phyloP scores from a whole-genome alignment of 2,329 filamentous ascomycete genomes.

The Fusarium tjaetaba region DNA sequence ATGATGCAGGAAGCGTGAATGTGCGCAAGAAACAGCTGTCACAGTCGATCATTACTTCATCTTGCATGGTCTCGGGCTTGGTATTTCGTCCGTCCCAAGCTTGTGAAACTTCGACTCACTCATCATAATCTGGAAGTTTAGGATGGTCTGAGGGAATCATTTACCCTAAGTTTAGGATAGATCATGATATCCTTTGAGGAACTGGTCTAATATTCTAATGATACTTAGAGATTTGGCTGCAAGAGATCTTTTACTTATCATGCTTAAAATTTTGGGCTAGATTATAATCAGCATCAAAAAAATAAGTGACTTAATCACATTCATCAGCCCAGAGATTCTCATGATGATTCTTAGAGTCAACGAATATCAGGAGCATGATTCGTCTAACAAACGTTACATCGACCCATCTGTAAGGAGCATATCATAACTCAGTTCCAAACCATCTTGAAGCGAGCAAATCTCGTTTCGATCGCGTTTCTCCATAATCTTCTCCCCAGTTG shows the following conservation, averaged over 20 bases:
- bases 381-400: conserved; percentile 5
- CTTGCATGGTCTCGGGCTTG: not conserved
- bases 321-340: not conserved
- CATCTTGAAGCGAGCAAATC: conserved; percentile 12
- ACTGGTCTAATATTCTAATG: not conserved
- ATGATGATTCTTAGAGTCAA: not conserved
- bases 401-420: not conserved
- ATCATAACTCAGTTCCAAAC: conserved; percentile 22
- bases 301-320: not conserved
- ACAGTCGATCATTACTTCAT: conserved; percentile 13
- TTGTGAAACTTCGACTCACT: not conserved
- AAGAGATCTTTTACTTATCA: not conserved
- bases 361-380: not conserved
- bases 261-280: not conserved
- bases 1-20: conserved; percentile 6
- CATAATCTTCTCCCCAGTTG: not conserved
- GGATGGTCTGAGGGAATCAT: not conserved
- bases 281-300: not conserved
- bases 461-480: conserved; percentile 11
- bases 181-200: not conserved
- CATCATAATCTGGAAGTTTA: not conserved
- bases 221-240: not conserved
- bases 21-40: not conserved
- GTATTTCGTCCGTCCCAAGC: not conserved
- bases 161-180: not conserved